These are phyloP conservation scores for Candida ortonii DNA, from an alignment of 805 yeast species.

Conservation along the genomic window DNA sequence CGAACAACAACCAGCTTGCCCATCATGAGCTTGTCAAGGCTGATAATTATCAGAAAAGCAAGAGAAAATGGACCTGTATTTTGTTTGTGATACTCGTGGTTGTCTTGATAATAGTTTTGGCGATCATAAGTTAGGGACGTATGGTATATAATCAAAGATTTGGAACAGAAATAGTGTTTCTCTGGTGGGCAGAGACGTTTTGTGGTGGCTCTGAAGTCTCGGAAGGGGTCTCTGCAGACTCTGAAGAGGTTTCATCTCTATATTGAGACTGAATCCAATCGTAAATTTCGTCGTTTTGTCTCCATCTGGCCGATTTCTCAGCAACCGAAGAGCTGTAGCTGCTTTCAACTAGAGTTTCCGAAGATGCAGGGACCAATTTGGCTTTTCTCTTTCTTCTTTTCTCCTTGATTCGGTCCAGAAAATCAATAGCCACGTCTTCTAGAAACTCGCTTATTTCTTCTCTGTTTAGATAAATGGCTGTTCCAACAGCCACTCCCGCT, in stretches of 20 bases:
- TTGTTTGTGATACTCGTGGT: conserved; percentile 57
- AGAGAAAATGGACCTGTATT: conserved; percentile 73
- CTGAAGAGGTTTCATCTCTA: not conserved
- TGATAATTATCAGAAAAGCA: conserved; percentile 65
- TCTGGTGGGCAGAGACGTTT: too few relatives aligned
- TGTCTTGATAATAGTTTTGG: conserved; percentile 57
- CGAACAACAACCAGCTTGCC: conserved; percentile 66
- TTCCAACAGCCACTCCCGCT: conserved; percentile 27
- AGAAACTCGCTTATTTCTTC: conserved; percentile 28
- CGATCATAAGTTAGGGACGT: conserved; percentile 45
- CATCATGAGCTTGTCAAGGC: conserved; percentile 70
- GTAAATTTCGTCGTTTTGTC: conserved; percentile 2
- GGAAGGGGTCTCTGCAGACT: conserved; percentile 1
- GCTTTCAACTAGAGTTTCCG: conserved; percentile 4
- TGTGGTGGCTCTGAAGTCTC: conserved; percentile 1
- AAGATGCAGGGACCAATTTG: too few relatives aligned
- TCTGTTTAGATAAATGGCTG: conserved; percentile 21
- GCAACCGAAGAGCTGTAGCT: too few relatives aligned
- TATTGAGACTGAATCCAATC: conserved; percentile 11
- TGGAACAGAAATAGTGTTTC: too few relatives aligned
- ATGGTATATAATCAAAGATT: conserved; percentile 2
- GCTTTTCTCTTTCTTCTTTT: conserved; percentile 12
- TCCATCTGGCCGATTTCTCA: too few relatives aligned
- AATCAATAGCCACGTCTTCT: conserved; percentile 21
- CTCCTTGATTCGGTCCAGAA: conserved; percentile 15